Evolutionary conservation across 2,329 filamentous ascomycete genomes (phyloP).

Genomic region (Plenodomus lindquistii): DNA sequence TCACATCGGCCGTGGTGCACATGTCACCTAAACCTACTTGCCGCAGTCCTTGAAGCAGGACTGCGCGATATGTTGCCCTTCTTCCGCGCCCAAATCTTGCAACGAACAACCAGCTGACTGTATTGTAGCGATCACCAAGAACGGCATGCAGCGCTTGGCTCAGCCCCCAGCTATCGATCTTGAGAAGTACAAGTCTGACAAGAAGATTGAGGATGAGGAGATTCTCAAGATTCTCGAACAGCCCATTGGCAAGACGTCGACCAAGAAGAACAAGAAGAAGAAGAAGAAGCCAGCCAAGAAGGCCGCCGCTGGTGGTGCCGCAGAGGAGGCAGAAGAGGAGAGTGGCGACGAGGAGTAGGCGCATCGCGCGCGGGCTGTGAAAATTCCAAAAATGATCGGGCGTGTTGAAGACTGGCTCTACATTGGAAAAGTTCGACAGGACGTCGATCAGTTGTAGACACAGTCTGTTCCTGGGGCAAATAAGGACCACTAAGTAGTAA

Average conservation of each 20-base stretch:
- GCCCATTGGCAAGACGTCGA: slow-evolving; percentile 67
- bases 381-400: neutral
- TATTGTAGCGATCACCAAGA: slow-evolving; percentile 86
- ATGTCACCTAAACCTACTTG: neutral
- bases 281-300: slow-evolving; percentile 74
- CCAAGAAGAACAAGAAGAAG: slow-evolving; percentile 85
- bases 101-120: slow-evolving; percentile 13
- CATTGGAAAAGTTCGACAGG: neutral
- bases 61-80: neutral
- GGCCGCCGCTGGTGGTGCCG: slow-evolving; percentile 56
- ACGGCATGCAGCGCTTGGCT: slow-evolving; percentile 85
- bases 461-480: neutral
- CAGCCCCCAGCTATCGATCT: slow-evolving; percentile 76
- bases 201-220: slow-evolving; percentile 97
- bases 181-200: slow-evolving; percentile 86
- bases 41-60: neutral
- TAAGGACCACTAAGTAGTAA: neutral
- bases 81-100: neutral
- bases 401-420: neutral
- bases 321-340: slow-evolving; percentile 41
- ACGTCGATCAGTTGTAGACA: neutral
- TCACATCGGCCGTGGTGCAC: neutral
- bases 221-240: slow-evolving; percentile 92
- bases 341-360: slow-evolving; percentile 42
- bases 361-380: neutral